A percentile compares a stretch with the other conserved stretches of the same genome.
phyloP scores from a whole-genome alignment of 2,329 filamentous ascomycete genomes.

The Pseudogymnoascus sp. region DNA sequence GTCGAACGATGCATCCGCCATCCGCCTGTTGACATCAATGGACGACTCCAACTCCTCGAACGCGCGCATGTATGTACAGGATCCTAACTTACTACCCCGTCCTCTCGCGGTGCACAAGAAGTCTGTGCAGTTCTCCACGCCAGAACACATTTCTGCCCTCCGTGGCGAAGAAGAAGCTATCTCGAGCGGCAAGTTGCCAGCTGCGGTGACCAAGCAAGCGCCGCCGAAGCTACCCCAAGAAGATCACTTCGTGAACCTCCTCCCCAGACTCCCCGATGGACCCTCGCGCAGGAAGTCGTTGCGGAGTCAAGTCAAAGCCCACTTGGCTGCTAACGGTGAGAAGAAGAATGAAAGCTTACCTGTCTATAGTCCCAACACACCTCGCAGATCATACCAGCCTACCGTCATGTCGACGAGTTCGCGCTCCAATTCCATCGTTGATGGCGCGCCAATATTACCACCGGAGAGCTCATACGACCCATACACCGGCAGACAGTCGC shows the following conservation, averaged over 20 bases:
- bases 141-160: constrained; percentile 30
- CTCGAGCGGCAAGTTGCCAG: constrained; percentile 23
- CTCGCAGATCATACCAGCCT: constrained; percentile 40
- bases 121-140: constrained; percentile 25
- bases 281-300: constrained; percentile 35
- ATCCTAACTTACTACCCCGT: constrained; percentile 16
- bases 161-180: constrained; percentile 32
- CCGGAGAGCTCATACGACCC: constrained; percentile 55
- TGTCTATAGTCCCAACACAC: constrained; percentile 21
- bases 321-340: constrained; percentile 23
- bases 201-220: constrained; percentile 30
- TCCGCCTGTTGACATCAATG: constrained; percentile 54
- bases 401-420: constrained; percentile 37
- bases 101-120: constrained; percentile 21
- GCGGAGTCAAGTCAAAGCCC: constrained; percentile 15
- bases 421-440: constrained; percentile 40
- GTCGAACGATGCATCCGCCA: constrained; percentile 39
- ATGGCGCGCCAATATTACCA: constrained; percentile 54
- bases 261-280: constrained; percentile 45
- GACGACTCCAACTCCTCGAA: constrained; percentile 40
- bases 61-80: constrained; percentile 45
- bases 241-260: constrained; percentile 29
- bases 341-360: constrained; percentile 18
- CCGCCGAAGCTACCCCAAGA: constrained; percentile 19
- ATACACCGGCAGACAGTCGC: constrained; percentile 44